Percentiles rank a stretch among this genome's conserved stretches.
phyloP scores from a whole-genome alignment of 2,329 filamentous ascomycete species.

The Chlorencoelia australis region DNA sequence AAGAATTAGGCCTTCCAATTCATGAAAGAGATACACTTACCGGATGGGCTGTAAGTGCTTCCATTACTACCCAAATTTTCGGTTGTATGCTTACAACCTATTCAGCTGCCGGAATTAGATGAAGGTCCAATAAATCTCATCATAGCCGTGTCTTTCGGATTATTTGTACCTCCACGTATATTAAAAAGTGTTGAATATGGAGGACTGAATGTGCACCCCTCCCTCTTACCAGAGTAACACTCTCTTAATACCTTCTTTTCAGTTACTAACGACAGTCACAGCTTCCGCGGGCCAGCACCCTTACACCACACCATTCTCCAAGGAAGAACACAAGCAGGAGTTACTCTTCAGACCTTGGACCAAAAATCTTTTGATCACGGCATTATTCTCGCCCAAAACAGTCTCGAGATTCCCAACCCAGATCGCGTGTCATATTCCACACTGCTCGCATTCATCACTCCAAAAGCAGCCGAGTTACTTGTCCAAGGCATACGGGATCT shows the following conservation, averaged over 20 bases:
- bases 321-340: conserved; percentile 51
- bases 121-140: conserved; percentile 58
- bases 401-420: conserved; percentile 40
- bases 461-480: conserved; percentile 61
- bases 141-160: conserved; percentile 87
- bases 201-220: conserved; percentile 89
- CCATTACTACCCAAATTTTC: background rate
- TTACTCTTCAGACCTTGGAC: conserved; percentile 83
- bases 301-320: conserved; percentile 74
- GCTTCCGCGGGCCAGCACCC: conserved; percentile 76
- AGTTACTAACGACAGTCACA: conserved; percentile 25
- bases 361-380: conserved; percentile 69
- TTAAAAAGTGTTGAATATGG: conserved; percentile 64
- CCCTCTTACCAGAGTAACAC: conserved; percentile 69
- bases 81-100: background rate
- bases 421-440: conserved; percentile 35
- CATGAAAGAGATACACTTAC: conserved; percentile 76
- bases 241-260: background rate
- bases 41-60: conserved; percentile 56
- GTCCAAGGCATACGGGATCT: conserved; percentile 51
- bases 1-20: conserved; percentile 52
- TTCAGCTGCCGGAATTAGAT: conserved; percentile 42
- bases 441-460: conserved; percentile 47
- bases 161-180: conserved; percentile 73
- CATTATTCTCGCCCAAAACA: conserved; percentile 61